Evolutionary conservation across 2,329 filamentous ascomycete species (phyloP).

Genomic region (Arthrobotrys megalospora): DNA sequence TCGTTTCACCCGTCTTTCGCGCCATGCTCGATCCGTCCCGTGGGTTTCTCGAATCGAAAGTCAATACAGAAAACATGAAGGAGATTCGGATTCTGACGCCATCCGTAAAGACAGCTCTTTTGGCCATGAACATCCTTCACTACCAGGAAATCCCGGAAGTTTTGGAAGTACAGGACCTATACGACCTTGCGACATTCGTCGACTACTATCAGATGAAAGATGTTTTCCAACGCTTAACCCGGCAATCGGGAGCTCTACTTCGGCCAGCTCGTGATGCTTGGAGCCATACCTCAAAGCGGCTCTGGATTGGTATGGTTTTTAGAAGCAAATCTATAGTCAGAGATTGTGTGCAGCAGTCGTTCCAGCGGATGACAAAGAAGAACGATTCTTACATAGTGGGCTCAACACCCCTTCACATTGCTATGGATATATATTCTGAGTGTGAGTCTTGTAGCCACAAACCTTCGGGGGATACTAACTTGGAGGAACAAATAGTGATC

Average conservation of each 20-base stretch:
- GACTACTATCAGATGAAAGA: background rate
- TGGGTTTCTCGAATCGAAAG: conserved; percentile 22
- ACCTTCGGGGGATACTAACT: background rate
- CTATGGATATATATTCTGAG: background rate
- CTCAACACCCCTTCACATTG: background rate
- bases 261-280: too few species aligned
- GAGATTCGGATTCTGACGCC: background rate
- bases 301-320: background rate
- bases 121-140: conserved; percentile 14
- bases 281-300: background rate
- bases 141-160: background rate
- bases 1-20: too few species aligned
- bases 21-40: too few species aligned
- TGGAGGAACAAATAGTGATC: background rate
- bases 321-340: background rate
- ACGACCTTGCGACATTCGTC: background rate
- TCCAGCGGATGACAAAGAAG: background rate
- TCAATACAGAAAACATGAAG: background rate
- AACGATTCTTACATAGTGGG: background rate
- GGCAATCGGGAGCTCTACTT: too few species aligned
- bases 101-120: background rate
- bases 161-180: background rate
- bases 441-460: background rate
- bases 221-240: background rate
- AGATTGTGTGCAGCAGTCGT: background rate